These are phyloP conservation scores for Sanguinoderma infundibulare DNA, from an alignment of 1,284 basidiomycete species.

Conservation along the genomic window DNA sequence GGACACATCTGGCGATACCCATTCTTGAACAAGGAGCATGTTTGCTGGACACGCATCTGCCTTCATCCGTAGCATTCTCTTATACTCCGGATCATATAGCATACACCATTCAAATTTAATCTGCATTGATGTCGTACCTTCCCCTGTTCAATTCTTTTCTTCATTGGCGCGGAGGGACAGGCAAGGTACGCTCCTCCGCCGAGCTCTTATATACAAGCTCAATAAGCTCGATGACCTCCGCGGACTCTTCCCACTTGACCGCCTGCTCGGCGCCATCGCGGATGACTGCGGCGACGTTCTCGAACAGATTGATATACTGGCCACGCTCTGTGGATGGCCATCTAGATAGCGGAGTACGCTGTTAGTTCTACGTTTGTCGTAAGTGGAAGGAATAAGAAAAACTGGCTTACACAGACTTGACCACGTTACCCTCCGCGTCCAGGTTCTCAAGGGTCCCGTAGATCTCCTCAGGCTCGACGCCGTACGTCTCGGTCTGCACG, in stretches of 20 bases:
- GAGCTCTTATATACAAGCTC: constrained; percentile 72
- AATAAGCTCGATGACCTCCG: constrained; percentile 72
- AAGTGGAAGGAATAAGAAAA: too few relatives aligned
- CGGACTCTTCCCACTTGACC: constrained; percentile 76
- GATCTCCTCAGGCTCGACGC: constrained; percentile 58
- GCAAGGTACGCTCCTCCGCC: constrained; percentile 57
- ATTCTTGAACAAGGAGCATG: neutral
- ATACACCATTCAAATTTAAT: neutral
- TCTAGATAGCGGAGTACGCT: constrained; percentile 35
- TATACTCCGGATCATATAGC: neutral
- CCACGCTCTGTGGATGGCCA: constrained; percentile 70
- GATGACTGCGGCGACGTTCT: constrained; percentile 67
- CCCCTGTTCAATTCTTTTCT: neutral
- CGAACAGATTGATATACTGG: constrained; percentile 64
- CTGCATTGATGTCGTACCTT: too few relatives aligned
- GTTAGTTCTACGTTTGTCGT: constrained; percentile 12
- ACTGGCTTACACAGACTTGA: constrained; percentile 54
- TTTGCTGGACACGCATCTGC: neutral
- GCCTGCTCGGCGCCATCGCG: constrained; percentile 53
- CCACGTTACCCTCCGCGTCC: constrained; percentile 50
- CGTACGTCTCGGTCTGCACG: constrained; percentile 39
- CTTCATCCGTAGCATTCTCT: neutral
- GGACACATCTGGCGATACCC: too few relatives aligned
- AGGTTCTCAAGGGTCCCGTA: constrained; percentile 65
- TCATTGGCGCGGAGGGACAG: constrained; percentile 32